phyloP scores from a whole-genome alignment of 257 asterid species.

The Schizonepeta tenuifolia region DNA sequence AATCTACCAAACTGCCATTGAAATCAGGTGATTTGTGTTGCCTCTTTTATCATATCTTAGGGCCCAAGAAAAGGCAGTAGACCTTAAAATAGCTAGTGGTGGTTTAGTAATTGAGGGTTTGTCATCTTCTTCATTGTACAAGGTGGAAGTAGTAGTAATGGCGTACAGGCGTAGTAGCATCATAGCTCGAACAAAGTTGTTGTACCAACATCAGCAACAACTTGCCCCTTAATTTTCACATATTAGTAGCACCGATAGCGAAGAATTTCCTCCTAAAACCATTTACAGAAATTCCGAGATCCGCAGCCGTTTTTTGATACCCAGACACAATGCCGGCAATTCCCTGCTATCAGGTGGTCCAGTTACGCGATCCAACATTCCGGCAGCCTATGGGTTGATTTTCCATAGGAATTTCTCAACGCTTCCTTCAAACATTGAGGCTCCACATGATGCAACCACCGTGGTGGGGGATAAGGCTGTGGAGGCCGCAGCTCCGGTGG shows the following conservation, averaged over 20 bases:
- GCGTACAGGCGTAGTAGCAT: slow-evolving; percentile 65
- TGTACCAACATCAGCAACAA: slow-evolving; percentile 60
- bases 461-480: too few species aligned
- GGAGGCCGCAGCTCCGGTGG: too few species aligned
- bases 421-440: slow-evolving; percentile 55
- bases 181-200: slow-evolving; percentile 57
- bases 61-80: too few species aligned
- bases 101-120: too few species aligned
- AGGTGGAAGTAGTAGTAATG: slow-evolving; percentile 39
- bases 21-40: too few species aligned
- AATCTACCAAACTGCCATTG: too few species aligned
- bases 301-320: slow-evolving; percentile 30
- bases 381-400: slow-evolving; percentile 46
- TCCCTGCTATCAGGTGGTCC: slow-evolving; percentile 40
- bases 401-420: slow-evolving; percentile 57
- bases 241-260: slow-evolving; percentile 29
- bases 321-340: slow-evolving; percentile 30
- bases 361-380: too few species aligned
- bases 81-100: too few species aligned
- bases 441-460: too few species aligned
- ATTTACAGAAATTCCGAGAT: slow-evolving; percentile 25
- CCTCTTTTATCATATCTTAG: background rate
- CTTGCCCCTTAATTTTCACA: slow-evolving; percentile 39
- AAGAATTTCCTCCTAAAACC: slow-evolving; percentile 28
- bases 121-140: too few species aligned